Percentiles rank a stretch among this genome's conserved stretches.
phyloP scores from a whole-genome alignment of 495 filamentous ascomycete genomes.

The Rostrohypoxylon terebratum region DNA sequence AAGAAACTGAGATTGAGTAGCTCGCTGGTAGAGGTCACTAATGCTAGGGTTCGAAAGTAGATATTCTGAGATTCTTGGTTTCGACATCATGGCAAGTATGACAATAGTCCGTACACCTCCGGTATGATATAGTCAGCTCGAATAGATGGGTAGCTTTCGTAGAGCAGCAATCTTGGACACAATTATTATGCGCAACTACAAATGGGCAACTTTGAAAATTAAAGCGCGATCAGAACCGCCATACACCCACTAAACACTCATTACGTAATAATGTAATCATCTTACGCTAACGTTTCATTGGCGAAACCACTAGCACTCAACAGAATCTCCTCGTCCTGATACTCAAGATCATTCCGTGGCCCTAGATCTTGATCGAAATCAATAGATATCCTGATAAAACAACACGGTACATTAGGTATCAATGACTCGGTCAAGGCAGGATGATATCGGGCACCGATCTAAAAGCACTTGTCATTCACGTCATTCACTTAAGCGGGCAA shows the following conservation, averaged over 20 bases:
- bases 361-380: slow-evolving; percentile 23
- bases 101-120: background rate
- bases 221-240: background rate
- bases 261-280: slow-evolving; percentile 46
- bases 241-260: background rate
- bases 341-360: background rate
- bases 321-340: background rate
- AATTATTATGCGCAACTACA: background rate
- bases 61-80: slow-evolving; percentile 63
- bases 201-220: background rate
- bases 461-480: slow-evolving; percentile 7
- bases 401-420: background rate
- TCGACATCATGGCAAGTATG: slow-evolving; percentile 31
- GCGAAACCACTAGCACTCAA: slow-evolving; percentile 8
- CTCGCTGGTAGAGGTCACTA: slow-evolving; percentile 57
- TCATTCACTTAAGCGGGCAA: slow-evolving; percentile 14
- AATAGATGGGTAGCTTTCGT: background rate
- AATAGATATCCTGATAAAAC: background rate
- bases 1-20: slow-evolving; percentile 78
- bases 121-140: background rate
- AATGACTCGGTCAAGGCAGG: background rate
- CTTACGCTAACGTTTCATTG: slow-evolving; percentile 30
- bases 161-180: background rate
- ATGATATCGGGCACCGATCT: background rate
- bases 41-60: slow-evolving; percentile 56